phyloP scores from a whole-genome alignment of 2,329 filamentous ascomycete genomes.

The Neurospora sp. region DNA sequence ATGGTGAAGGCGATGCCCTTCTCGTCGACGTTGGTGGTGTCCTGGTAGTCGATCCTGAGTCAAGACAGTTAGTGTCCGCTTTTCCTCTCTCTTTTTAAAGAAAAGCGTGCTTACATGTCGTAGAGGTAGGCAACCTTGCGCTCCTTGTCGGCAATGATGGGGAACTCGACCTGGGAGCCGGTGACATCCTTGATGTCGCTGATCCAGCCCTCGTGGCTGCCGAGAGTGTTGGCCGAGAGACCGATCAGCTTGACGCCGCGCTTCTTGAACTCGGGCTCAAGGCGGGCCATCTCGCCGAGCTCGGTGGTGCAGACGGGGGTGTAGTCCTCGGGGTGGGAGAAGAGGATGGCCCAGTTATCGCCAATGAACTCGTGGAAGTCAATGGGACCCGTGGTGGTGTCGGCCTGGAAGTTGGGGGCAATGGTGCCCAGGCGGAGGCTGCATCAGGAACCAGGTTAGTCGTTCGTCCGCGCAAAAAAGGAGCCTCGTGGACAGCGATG shows the following conservation, averaged over 20 bases:
- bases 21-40: constrained; percentile 69
- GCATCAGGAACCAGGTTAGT: constrained; percentile 1
- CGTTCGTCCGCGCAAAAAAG: background rate
- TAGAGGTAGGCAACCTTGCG: constrained; percentile 67
- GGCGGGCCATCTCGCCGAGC: constrained; percentile 84
- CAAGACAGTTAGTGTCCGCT: too few species aligned
- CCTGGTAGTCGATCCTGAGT: constrained; percentile 63
- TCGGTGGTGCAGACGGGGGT: constrained; percentile 95
- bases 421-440: constrained; percentile 55
- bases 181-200: constrained; percentile 77
- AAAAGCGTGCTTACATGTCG: constrained; percentile 53
- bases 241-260: constrained; percentile 87
- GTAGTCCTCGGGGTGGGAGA: constrained; percentile 83
- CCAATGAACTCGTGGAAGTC: constrained; percentile 77
- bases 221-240: constrained; percentile 75
- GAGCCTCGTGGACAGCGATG: background rate
- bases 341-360: constrained; percentile 71
- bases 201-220: constrained; percentile 82
- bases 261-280: constrained; percentile 80
- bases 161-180: constrained; percentile 60
- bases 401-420: constrained; percentile 76
- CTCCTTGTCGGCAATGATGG: constrained; percentile 73
- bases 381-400: constrained; percentile 68
- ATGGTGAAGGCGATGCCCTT: constrained; percentile 90
- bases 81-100: background rate